These are phyloP conservation scores for Scedosporium apiospermum DNA, from an alignment of 2,329 filamentous ascomycete species.

Conservation along the genomic window DNA sequence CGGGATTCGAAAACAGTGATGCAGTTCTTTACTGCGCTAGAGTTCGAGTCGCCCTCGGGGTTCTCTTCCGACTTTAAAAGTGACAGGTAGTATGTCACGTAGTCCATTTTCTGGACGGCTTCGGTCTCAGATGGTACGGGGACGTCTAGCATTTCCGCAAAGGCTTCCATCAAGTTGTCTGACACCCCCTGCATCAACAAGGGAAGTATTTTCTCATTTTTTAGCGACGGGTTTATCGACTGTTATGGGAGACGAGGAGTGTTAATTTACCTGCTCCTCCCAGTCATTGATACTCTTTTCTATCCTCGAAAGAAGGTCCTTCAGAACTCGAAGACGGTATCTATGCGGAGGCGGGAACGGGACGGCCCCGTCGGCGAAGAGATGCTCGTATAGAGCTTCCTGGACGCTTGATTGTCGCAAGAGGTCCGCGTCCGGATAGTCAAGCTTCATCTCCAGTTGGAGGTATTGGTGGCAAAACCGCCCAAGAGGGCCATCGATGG, in stretches of 20 bases:
- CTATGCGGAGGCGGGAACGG: slow-evolving; percentile 52
- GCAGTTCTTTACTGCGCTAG: neutral
- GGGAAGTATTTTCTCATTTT: neutral
- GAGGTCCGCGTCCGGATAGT: slow-evolving; percentile 49
- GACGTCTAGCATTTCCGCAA: slow-evolving; percentile 55
- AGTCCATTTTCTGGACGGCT: slow-evolving; percentile 61
- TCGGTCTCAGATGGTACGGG: slow-evolving; percentile 54
- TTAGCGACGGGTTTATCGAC: neutral
- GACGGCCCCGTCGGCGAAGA: slow-evolving; percentile 54
- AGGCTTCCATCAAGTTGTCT: slow-evolving; percentile 63
- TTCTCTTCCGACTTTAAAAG: neutral
- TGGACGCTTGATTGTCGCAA: slow-evolving; percentile 57
- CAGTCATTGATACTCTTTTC: slow-evolving; percentile 71
- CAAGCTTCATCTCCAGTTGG: slow-evolving; percentile 58
- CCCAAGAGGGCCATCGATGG: slow-evolving; percentile 16
- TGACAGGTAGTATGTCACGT: slow-evolving; percentile 62
- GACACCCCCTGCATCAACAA: slow-evolving; percentile 59
- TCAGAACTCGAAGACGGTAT: slow-evolving; percentile 65
- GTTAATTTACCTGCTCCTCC: slow-evolving; percentile 69
- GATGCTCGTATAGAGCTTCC: slow-evolving; percentile 49
- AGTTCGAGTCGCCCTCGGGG: neutral
- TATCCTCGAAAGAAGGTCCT: slow-evolving; percentile 59
- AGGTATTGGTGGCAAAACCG: slow-evolving; percentile 68
- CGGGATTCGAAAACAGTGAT: slow-evolving; percentile 63
- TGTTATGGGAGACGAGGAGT: neutral